phyloP scores from a whole-genome alignment of 169 alveolate species.

The Theileria annulata region DNA sequence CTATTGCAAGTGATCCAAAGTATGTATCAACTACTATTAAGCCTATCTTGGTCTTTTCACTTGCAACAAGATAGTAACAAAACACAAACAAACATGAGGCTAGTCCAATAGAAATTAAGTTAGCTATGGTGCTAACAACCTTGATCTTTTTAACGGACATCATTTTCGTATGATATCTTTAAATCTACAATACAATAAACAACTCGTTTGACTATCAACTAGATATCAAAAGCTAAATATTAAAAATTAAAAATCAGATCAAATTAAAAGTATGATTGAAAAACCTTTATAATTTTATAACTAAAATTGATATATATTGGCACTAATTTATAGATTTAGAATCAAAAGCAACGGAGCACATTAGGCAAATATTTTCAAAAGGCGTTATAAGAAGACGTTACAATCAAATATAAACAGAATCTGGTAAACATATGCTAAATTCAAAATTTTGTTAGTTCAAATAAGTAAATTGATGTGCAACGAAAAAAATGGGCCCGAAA shows the following conservation, averaged over 20 bases:
- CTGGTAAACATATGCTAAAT: not conserved
- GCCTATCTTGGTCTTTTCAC: not conserved
- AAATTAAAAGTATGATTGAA: not conserved
- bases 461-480: not conserved
- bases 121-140: not conserved
- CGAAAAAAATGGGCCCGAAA: not conserved
- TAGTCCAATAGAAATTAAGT: not conserved
- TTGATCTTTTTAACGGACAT: not conserved
- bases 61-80: not conserved
- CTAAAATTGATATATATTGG: not conserved
- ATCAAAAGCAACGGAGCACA: slow-evolving; percentile 18
- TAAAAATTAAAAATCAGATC: slow-evolving; percentile 9
- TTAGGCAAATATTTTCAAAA: not conserved
- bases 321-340: slow-evolving; percentile 4
- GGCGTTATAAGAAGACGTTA: not conserved
- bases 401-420: not conserved
- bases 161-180: not conserved
- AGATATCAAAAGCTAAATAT: slow-evolving; percentile 6
- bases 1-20: not conserved
- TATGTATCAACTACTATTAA: not conserved
- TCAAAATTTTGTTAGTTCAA: not conserved
- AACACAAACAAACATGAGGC: not conserved
- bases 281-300: not conserved
- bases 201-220: not conserved
- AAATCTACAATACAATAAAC: not conserved